phyloP scores from a whole-genome alignment of 352 stramenopile species.

The Pythium biforme region DNA sequence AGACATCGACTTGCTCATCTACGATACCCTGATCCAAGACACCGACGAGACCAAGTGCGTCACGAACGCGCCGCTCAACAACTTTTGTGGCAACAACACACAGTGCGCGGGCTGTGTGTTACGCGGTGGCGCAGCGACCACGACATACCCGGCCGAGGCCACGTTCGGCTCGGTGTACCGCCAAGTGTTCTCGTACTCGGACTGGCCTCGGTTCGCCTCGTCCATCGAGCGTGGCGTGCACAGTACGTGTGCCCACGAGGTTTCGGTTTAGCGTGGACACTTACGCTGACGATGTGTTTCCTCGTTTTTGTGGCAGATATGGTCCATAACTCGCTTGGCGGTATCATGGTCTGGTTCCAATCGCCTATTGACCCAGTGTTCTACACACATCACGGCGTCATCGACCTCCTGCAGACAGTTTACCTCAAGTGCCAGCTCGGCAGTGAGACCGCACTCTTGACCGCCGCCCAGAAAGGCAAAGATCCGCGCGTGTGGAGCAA shows the following conservation, averaged over 20 bases:
- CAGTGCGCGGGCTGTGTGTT: slow-evolving; percentile 20
- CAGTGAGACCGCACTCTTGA: slow-evolving; percentile 26
- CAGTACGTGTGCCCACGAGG: slow-evolving; percentile 12
- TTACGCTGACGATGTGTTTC: not conserved
- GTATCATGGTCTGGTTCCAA: slow-evolving; percentile 22
- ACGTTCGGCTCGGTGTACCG: slow-evolving; percentile 24
- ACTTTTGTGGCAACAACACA: slow-evolving; percentile 27
- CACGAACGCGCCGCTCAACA: slow-evolving; percentile 9
- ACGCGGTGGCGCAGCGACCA: not conserved
- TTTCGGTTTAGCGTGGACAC: not conserved
- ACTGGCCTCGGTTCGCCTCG: slow-evolving; percentile 7
- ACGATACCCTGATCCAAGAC: slow-evolving; percentile 3
- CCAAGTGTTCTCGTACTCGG: slow-evolving; percentile 25
- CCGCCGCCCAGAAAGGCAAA: slow-evolving; percentile 26
- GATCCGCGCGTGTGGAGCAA: slow-evolving; percentile 36
- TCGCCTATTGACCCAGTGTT: slow-evolving; percentile 30
- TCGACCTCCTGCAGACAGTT: slow-evolving; percentile 24
- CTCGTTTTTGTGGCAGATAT: slow-evolving; percentile 13
- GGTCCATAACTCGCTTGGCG: slow-evolving; percentile 20
- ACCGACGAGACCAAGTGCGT: slow-evolving; percentile 11
- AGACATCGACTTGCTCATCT: slow-evolving; percentile 12
- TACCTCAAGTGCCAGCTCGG: slow-evolving; percentile 30
- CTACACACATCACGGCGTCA: slow-evolving; percentile 24
- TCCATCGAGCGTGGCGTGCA: slow-evolving; percentile 24
- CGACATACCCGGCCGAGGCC: slow-evolving; percentile 14